These are phyloP conservation scores for Pinus taeda DNA, from an alignment of 75 land plant species.

Conservation along the genomic window DNA sequence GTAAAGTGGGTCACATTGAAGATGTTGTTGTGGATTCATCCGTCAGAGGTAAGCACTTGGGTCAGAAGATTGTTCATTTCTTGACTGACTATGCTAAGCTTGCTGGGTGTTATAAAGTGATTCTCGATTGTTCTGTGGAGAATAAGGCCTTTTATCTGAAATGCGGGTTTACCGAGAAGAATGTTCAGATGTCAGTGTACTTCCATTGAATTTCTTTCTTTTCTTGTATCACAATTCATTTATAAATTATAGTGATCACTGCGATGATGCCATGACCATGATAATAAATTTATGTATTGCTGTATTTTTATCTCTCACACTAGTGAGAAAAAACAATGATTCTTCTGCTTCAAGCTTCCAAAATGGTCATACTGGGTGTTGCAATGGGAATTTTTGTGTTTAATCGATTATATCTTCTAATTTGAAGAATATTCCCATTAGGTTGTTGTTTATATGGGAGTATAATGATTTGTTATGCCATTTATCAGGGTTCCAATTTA, in stretches of 20 bases:
- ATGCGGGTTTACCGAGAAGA: slow-evolving; percentile 52
- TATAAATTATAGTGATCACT: background rate
- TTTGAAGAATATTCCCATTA: too few relatives aligned
- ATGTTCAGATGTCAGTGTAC: slow-evolving; percentile 53
- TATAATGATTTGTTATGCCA: too few relatives aligned
- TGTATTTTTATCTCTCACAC: background rate
- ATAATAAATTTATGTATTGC: background rate
- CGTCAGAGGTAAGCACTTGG: slow-evolving; percentile 56
- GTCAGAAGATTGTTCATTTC: slow-evolving; percentile 45
- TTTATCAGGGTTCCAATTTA: too few relatives aligned
- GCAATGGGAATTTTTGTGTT: too few relatives aligned
- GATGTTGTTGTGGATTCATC: slow-evolving; percentile 70
- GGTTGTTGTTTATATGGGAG: too few relatives aligned
- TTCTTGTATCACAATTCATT: background rate
- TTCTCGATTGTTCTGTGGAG: slow-evolving; percentile 56
- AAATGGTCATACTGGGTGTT: too few relatives aligned
- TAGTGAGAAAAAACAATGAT: too few relatives aligned
- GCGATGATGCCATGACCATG: background rate
- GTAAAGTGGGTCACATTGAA: slow-evolving; percentile 64
- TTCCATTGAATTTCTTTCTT: slow-evolving; percentile 11
- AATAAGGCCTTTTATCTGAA: slow-evolving; percentile 61
- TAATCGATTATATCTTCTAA: too few relatives aligned
- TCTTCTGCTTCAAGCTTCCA: too few relatives aligned
- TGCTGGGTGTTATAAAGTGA: slow-evolving; percentile 68
- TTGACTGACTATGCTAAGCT: slow-evolving; percentile 38